A percentile compares a stretch with the other conserved stretches of the same genome.
Evolutionary conservation across 129 eudicot genomes (phyloP).

Genomic region (Silybum marianum): DNA sequence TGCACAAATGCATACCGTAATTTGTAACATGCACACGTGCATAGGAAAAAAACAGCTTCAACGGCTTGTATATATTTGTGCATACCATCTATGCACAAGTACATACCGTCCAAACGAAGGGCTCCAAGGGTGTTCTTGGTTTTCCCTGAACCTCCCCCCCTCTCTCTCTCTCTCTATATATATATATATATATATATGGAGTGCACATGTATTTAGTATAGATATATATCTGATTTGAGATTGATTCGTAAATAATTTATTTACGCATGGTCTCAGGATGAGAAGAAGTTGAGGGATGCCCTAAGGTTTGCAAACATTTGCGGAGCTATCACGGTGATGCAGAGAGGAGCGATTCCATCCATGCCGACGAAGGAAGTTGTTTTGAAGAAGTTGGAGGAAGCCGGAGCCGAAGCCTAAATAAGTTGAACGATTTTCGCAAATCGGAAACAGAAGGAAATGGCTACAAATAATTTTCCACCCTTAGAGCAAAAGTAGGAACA

Average conservation of each 20-base stretch:
- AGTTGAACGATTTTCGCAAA: neutral
- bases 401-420: slow-evolving; percentile 30
- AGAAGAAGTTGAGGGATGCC: slow-evolving; percentile 43
- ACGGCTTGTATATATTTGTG: too few species aligned
- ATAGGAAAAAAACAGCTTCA: too few species aligned
- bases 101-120: too few species aligned
- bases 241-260: neutral
- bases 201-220: neutral
- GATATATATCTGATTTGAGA: neutral
- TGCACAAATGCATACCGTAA: too few species aligned
- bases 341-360: slow-evolving; percentile 63
- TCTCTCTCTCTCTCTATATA: too few species aligned
- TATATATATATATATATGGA: too few species aligned
- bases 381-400: slow-evolving; percentile 29
- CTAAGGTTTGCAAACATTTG: slow-evolving; percentile 48
- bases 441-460: neutral
- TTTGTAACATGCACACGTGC: too few species aligned
- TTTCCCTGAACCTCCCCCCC: too few species aligned
- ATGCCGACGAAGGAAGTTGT: slow-evolving; percentile 55
- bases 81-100: too few species aligned
- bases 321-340: slow-evolving; percentile 50
- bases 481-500: neutral
- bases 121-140: too few species aligned
- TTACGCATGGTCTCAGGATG: slow-evolving; percentile 32
- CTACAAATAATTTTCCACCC: neutral